Conservation (phyloP, 148 eudicot genomes). For the Salicornia ramosissima region DNA sequence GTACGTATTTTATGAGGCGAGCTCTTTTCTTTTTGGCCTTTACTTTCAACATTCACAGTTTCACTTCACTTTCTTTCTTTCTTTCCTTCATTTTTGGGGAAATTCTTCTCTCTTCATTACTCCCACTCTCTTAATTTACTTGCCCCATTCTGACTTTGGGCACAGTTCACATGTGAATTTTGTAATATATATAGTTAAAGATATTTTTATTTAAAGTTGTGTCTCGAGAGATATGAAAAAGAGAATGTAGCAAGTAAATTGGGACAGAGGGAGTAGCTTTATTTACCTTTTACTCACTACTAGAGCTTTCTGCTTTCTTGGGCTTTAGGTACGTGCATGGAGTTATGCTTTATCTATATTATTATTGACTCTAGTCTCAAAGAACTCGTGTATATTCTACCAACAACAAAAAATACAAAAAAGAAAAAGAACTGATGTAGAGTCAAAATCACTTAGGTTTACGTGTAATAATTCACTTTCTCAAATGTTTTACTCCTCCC, state of each 20-base stretch:
- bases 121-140: too few relatives aligned
- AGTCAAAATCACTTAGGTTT: not conserved
- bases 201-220: too few relatives aligned
- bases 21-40: constrained; percentile 27
- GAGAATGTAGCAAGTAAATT: too few relatives aligned
- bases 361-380: not conserved
- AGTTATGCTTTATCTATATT: not conserved
- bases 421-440: not conserved
- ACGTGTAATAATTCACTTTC: not conserved
- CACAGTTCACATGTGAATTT: too few relatives aligned
- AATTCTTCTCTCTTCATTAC: not conserved
- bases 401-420: too few relatives aligned
- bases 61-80: constrained; percentile 11
- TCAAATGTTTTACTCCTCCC: too few relatives aligned
- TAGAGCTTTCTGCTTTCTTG: constrained; percentile 2
- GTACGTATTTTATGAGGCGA: constrained; percentile 8
- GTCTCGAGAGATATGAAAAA: too few relatives aligned
- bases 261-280: too few relatives aligned
- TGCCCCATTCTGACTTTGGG: too few relatives aligned
- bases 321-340: not conserved
- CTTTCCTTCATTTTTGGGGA: constrained; percentile 13
- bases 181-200: too few relatives aligned
- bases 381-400: not conserved
- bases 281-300: not conserved
- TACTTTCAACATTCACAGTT: constrained; percentile 19